Evolutionary conservation across 1,139 yeast genomes (phyloP).

Genomic region (Barnettozyma hawaiiensis): DNA sequence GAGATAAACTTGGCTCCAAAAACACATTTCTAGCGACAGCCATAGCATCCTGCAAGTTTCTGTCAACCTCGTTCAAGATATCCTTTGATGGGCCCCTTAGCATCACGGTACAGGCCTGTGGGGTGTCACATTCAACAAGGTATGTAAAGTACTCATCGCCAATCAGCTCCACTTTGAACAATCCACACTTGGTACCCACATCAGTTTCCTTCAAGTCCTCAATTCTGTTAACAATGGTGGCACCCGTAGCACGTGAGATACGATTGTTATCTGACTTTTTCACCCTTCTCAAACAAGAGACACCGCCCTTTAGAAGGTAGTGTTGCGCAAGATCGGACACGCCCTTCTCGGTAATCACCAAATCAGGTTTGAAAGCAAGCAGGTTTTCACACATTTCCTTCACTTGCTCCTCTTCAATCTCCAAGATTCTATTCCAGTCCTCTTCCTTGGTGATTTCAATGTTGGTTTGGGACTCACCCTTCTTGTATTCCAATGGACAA

Average conservation of each 20-base stretch:
- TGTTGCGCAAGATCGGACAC: slow-evolving; percentile 98
- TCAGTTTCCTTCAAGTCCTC: slow-evolving; percentile 92
- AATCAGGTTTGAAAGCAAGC: slow-evolving; percentile 80
- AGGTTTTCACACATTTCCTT: slow-evolving; percentile 80
- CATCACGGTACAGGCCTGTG: slow-evolving; percentile 89
- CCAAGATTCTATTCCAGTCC: slow-evolving; percentile 93
- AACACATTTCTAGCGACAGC: slow-evolving; percentile 94
- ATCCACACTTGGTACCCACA: slow-evolving; percentile 83
- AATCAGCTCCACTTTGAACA: slow-evolving; percentile 87
- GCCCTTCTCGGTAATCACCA: slow-evolving; percentile 97
- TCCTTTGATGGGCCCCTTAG: slow-evolving; percentile 97
- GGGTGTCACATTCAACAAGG: slow-evolving; percentile 72
- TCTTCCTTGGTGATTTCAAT: slow-evolving; percentile 95
- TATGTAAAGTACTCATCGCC: slow-evolving; percentile 97
- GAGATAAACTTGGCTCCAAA: slow-evolving; percentile 90
- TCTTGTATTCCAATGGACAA: slow-evolving; percentile 96
- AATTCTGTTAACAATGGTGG: slow-evolving; percentile 90
- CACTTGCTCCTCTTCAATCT: slow-evolving; percentile 98
- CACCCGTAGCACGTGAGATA: slow-evolving; percentile 96
- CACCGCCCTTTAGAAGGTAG: slow-evolving; percentile 87
- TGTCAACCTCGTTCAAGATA: slow-evolving; percentile 90
- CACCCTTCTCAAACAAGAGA: slow-evolving; percentile 89
- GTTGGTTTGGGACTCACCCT: slow-evolving; percentile 98
- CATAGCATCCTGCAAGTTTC: slow-evolving; percentile 98
- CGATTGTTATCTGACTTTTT: slow-evolving; percentile 95